Evolutionary conservation across 805 yeast species (phyloP).

Genomic region (Wickerhamiella australiensis): DNA sequence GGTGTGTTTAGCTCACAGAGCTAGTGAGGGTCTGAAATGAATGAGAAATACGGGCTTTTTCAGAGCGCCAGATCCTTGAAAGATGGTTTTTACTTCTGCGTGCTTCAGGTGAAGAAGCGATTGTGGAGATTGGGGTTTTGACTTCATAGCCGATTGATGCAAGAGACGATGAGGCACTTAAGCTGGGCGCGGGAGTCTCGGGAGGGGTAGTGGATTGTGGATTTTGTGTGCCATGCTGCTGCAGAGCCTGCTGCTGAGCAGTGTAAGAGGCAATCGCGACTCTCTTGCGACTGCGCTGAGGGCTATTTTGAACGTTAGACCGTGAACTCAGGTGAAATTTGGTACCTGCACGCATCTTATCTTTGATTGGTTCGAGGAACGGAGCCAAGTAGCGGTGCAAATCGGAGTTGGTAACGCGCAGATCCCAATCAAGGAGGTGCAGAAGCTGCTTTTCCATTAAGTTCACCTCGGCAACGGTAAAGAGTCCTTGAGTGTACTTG

Average conservation of each 20-base stretch:
- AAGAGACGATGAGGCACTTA: slow-evolving; percentile 17
- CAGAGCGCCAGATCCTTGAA: slow-evolving; percentile 10
- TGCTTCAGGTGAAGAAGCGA: neutral
- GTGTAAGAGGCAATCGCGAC: slow-evolving; percentile 6
- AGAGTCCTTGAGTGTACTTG: slow-evolving; percentile 74
- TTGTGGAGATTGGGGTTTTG: slow-evolving; percentile 2
- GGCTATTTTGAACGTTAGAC: neutral
- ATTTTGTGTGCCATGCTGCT: neutral
- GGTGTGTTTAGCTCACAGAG: slow-evolving; percentile 6
- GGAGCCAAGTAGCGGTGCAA: slow-evolving; percentile 57
- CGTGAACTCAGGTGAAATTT: neutral
- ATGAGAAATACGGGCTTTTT: slow-evolving; percentile 10
- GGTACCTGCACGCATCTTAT: slow-evolving; percentile 28
- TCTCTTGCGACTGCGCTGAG: slow-evolving; percentile 13
- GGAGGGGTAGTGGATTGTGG: slow-evolving; percentile 10
- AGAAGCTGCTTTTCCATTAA: slow-evolving; percentile 84
- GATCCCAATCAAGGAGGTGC: slow-evolving; percentile 73
- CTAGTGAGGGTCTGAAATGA: slow-evolving; percentile 10
- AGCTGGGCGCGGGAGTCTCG: slow-evolving; percentile 9
- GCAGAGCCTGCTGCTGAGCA: neutral
- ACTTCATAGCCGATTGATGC: slow-evolving; percentile 12
- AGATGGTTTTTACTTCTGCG: slow-evolving; percentile 7
- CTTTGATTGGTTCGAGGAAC: slow-evolving; percentile 63
- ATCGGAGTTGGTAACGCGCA: slow-evolving; percentile 59
- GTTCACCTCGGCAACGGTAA: slow-evolving; percentile 67